Conservation (phyloP, 176 grass and related monocot genomes). For the Elymus sibiricus region DNA sequence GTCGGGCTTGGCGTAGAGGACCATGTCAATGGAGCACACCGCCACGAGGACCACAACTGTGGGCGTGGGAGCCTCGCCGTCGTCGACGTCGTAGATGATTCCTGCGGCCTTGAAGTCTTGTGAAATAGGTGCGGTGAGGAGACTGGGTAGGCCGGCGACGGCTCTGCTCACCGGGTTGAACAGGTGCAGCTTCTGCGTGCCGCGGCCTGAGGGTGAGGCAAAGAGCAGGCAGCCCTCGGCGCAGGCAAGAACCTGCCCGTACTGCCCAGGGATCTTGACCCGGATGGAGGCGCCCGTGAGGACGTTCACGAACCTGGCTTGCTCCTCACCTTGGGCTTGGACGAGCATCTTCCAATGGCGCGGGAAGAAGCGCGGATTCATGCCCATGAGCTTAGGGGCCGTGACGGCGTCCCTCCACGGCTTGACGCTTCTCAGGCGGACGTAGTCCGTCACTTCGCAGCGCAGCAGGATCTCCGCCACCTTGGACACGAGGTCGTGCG, state of each 20-base stretch:
- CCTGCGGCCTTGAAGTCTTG: not conserved
- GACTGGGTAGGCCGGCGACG: not conserved
- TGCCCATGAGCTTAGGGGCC: not conserved
- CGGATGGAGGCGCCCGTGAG: not conserved
- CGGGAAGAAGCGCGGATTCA: not conserved
- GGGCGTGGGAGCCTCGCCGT: not conserved
- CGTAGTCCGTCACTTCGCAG: not conserved
- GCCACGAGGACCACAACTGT: not conserved
- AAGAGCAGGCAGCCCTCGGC: conserved; percentile 1
- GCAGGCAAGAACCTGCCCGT: not conserved
- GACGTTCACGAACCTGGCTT: not conserved
- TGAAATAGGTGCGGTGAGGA: not conserved
- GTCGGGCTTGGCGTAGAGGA: not conserved
- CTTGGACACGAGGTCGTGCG: not conserved
- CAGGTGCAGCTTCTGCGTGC: not conserved
- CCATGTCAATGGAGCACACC: not conserved
- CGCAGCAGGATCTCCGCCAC: not conserved
- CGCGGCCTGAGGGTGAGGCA: rapidly evolving
- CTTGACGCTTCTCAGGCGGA: not conserved
- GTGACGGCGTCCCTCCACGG: not conserved
- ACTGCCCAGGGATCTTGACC: not conserved
- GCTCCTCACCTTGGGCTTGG: too few relatives aligned
- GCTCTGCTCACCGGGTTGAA: not conserved
- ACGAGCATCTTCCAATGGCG: not conserved
- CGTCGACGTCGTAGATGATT: not conserved